A percentile compares a stretch with the other conserved stretches of the same genome.
Conservation (phyloP, 2,329 filamentous ascomycete genomes). For the Colletotrichum limetticola region DNA sequence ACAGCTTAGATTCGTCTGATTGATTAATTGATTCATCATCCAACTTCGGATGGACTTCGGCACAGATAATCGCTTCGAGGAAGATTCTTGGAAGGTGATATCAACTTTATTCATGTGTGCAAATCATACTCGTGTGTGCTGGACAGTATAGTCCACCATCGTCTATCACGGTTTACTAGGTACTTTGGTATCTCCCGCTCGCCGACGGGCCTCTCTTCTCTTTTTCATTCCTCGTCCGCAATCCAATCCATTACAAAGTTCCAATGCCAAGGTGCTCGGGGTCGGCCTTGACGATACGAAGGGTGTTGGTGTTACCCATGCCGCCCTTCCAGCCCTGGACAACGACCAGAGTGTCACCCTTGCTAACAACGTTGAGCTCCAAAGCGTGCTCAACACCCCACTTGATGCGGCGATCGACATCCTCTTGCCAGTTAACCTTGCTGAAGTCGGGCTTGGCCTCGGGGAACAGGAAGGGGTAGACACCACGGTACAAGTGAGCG, state of each 20-base stretch:
- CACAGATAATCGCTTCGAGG: background rate
- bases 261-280: slow-evolving; percentile 68
- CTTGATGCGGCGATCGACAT: slow-evolving; percentile 96
- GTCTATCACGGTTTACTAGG: slow-evolving; percentile 34
- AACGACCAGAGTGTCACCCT: slow-evolving; percentile 81
- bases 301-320: slow-evolving; percentile 91
- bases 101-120: slow-evolving; percentile 28
- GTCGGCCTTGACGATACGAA: slow-evolving; percentile 72
- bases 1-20: background rate
- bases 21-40: background rate
- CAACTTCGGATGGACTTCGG: background rate
- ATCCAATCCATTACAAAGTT: slow-evolving; percentile 43
- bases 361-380: slow-evolving; percentile 78
- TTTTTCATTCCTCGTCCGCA: background rate
- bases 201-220: slow-evolving; percentile 17
- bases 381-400: slow-evolving; percentile 93
- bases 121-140: slow-evolving; percentile 32
- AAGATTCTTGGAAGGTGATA: background rate
- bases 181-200: slow-evolving; percentile 31
- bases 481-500: slow-evolving; percentile 94
- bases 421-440: slow-evolving; percentile 96
- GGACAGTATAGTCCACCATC: slow-evolving; percentile 25
- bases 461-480: slow-evolving; percentile 96
- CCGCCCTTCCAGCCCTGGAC: slow-evolving; percentile 93
- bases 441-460: slow-evolving; percentile 95